Conservation (phyloP, 306 rosid species). For the Quercus parvula region DNA sequence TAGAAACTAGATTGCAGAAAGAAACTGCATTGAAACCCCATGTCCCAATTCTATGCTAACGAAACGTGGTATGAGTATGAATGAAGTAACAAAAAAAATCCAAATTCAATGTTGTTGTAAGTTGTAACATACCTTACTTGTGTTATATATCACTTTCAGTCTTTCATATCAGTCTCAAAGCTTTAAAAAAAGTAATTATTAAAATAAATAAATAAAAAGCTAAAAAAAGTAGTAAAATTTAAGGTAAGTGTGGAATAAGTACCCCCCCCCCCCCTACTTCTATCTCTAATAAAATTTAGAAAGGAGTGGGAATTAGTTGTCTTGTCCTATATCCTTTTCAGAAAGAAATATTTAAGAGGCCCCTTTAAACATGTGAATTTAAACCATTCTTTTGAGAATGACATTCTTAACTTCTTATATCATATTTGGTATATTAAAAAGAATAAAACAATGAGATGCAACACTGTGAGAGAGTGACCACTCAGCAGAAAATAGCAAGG, state of each 20-base stretch:
- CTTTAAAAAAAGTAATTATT: not conserved
- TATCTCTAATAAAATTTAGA: not conserved
- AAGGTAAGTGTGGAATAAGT: not conserved
- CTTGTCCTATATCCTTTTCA: constrained; percentile 1
- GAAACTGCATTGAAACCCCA: too few species aligned
- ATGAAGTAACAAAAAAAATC: not conserved
- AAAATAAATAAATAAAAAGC: not conserved
- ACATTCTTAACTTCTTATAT: not conserved
- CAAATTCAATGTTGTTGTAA: not conserved
- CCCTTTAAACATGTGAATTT: not conserved
- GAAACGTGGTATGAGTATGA: too few species aligned
- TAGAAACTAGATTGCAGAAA: too few species aligned
- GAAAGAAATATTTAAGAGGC: not conserved
- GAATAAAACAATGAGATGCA: not conserved
- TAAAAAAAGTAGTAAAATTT: not conserved
- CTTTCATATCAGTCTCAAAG: too few species aligned
- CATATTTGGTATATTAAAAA: not conserved
- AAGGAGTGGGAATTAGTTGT: not conserved
- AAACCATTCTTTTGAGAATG: too few species aligned
- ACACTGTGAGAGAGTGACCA: not conserved
- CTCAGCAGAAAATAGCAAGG: not conserved
- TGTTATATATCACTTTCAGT: not conserved
- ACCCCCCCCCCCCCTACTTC: not conserved
- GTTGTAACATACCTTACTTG: too few species aligned
- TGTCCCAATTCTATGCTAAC: too few species aligned